phyloP scores from a whole-genome alignment of 192 early-diverging fungal species.

The Coemansia sp. region DNA sequence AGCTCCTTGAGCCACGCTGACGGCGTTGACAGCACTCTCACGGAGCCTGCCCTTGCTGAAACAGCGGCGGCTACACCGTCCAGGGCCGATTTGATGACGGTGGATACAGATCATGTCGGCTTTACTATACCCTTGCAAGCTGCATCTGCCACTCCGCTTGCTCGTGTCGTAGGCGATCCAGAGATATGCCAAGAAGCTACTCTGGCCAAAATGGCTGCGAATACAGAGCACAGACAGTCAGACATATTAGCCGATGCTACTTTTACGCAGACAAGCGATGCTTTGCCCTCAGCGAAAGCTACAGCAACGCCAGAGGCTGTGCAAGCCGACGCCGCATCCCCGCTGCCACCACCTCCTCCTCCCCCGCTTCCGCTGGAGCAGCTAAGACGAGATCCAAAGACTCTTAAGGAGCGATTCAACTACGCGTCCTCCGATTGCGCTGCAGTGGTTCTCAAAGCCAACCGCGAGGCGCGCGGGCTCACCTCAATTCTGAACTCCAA shows the following conservation, averaged over 20 bases:
- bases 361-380: background rate
- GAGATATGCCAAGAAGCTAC: background rate
- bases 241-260: background rate
- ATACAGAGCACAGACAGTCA: background rate
- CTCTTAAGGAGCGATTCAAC: slow-evolving; percentile 88
- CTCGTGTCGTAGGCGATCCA: background rate
- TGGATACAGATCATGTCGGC: background rate
- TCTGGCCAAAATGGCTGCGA: background rate
- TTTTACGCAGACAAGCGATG: background rate
- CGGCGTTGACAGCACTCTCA: background rate
- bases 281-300: background rate
- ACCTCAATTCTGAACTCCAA: slow-evolving; percentile 80
- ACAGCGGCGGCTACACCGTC: background rate
- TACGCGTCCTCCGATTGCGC: slow-evolving; percentile 94
- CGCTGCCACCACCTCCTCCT: background rate
- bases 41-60: background rate
- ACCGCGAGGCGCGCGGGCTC: slow-evolving; percentile 79
- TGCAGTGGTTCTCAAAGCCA: slow-evolving; percentile 78
- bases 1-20: background rate
- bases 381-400: slow-evolving; percentile 45
- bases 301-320: background rate
- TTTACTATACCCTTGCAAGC: background rate
- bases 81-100: slow-evolving; percentile 2
- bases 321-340: background rate
- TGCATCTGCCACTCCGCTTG: background rate